Conservation (phyloP, 2,329 filamentous ascomycete genomes). For the Alternaria panax region DNA sequence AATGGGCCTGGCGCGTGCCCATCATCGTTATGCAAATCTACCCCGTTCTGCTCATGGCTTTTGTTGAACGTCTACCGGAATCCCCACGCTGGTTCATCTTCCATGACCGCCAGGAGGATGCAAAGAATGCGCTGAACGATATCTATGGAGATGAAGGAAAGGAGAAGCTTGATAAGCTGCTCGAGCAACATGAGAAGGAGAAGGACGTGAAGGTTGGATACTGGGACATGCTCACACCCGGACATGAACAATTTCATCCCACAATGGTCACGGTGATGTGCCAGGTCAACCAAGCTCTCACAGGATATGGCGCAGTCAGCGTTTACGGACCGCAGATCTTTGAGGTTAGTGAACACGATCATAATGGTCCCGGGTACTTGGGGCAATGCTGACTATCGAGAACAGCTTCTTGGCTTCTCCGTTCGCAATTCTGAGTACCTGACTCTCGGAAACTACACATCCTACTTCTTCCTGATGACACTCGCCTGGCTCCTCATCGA, state of each 20-base stretch:
- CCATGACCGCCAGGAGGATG: conserved; percentile 59
- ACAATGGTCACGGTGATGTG: conserved; percentile 69
- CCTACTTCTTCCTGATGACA: conserved; percentile 68
- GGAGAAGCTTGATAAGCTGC: conserved; percentile 59
- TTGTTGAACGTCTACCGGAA: conserved; percentile 64
- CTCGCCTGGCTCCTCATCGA: conserved; percentile 67
- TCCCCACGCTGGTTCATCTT: conserved; percentile 66
- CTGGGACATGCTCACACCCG: conserved; percentile 64
- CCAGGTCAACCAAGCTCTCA: conserved; percentile 67
- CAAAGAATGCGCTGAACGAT: conserved; percentile 56
- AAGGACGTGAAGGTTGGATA: conserved; percentile 59
- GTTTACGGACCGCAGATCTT: conserved; percentile 72
- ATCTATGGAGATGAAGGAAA: conserved; percentile 62
- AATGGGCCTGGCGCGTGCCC: conserved; percentile 69
- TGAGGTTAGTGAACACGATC: conserved; percentile 44
- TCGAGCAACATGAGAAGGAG: conserved; percentile 60
- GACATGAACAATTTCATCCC: conserved; percentile 65
- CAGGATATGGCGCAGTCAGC: conserved; percentile 66
- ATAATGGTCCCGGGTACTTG: not conserved
- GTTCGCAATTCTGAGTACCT: conserved; percentile 62
- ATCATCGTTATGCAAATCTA: conserved; percentile 69
- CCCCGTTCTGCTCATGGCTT: conserved; percentile 61
- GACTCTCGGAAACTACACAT: conserved; percentile 67
- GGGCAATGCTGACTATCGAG: conserved; percentile 59
- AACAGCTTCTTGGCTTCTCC: conserved; percentile 64